Base-by-base conservation (phyloP, 352 stramenopile genomes). In the Elongisporangium anandrum region DNA sequence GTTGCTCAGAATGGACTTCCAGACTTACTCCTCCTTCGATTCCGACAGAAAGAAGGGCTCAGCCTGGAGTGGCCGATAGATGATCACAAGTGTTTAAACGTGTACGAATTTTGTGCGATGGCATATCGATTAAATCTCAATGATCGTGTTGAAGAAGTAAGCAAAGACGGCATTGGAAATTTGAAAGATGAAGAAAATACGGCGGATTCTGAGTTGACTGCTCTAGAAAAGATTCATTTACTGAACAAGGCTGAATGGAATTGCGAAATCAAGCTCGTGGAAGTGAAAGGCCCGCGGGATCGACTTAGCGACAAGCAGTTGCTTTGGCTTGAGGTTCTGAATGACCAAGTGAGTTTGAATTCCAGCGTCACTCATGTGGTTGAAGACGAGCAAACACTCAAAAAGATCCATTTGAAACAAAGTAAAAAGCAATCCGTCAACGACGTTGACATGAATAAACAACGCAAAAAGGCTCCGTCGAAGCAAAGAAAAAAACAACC, bases 251-350 rank as follows among this genome's bases (percentile, higher is more conserved):
- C 34, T 1, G 59, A 16, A 19, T 76, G 61, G 56, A 50, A 55
- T 22, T 21, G 72, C 12, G 12, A 71, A 9, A 50, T 92, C 19
- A 90, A 89, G 60, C 57, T 94, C 3, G 83, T 96, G 16, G 88
- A 96, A 69, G 88, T 96, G 13, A 96, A 96, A 60, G 87, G 87
- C 0, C 85, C 88, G 23, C 77, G 87, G 16, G 88, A 96, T 55
- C 79, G 78, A 45, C 70, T 96, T 1, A 94, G 81, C 45, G 81
- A 92, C 59, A 90, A 93, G 49, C 88, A 96, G 53, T 41, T 77
- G n/a, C 64, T 87, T 1, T 96, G 88, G 88, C 62, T 96, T 2
- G 54, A 88, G 10, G 60, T 92, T 4, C 57, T 96, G 21, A 82
- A 68, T 24, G 60, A 81, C 12, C 59, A 87, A 2, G 61, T 90